phyloP scores from a whole-genome alignment of 169 alveolate species.

The Plasmodium coatneyi region DNA sequence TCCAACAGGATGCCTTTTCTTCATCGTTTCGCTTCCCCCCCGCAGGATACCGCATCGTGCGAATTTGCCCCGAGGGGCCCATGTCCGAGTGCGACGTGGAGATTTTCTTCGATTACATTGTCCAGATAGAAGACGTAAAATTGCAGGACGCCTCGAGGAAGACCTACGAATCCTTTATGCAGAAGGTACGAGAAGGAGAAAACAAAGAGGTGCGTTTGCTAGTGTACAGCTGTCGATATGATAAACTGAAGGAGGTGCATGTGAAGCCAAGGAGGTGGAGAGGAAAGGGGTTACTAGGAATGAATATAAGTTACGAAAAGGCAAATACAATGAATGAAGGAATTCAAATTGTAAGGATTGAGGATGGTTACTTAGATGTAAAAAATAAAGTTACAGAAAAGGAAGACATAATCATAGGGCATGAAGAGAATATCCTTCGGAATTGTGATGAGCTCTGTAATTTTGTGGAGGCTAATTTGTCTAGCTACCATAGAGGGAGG shows the following conservation, averaged over 20 bases:
- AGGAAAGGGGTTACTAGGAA: constrained; percentile 84
- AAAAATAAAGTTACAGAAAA: constrained; percentile 78
- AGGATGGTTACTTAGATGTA: constrained; percentile 79
- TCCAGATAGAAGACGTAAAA: constrained; percentile 78
- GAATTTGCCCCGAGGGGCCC: constrained; percentile 38
- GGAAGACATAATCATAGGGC: constrained; percentile 80
- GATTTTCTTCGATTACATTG: constrained; percentile 83
- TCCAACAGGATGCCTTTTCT: no score
- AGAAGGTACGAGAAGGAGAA: constrained; percentile 76
- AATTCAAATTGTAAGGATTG: constrained; percentile 74
- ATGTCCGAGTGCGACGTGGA: constrained; percentile 75
- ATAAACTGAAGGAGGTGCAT: constrained; percentile 73
- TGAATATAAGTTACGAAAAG: constrained; percentile 77
- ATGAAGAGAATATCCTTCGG: constrained; percentile 39
- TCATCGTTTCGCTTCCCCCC: not conserved
- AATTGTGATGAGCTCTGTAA: constrained; percentile 27
- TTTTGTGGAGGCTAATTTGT: not conserved
- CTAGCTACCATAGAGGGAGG: not conserved
- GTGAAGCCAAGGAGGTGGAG: constrained; percentile 84
- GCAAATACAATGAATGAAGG: constrained; percentile 84
- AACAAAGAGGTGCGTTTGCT: constrained; percentile 71
- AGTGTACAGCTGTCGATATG: constrained; percentile 81
- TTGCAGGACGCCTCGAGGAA: constrained; percentile 78
- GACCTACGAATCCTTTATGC: constrained; percentile 77
- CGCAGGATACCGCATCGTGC: constrained; percentile 58